Evolutionary conservation across 2,329 filamentous ascomycete species (phyloP), one percentile per base, ranked within the genome.

Genomic region (Tolypocladium guangdongense): DNA sequence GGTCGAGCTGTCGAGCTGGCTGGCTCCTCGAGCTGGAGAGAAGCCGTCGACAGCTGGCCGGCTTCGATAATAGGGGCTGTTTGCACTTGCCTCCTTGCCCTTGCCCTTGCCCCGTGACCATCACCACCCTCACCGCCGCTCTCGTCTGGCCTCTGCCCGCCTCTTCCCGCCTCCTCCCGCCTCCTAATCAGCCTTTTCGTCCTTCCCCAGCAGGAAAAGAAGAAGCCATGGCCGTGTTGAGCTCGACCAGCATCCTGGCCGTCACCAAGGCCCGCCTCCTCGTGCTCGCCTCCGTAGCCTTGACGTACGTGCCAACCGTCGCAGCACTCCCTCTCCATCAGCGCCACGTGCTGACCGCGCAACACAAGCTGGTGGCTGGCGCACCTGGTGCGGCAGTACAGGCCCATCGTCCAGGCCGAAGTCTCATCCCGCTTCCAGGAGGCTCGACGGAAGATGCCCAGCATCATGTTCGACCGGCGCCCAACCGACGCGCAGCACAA

Each of bases 331-430:
- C 11, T 35, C 10, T 33, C 32, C 20, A 10, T 10, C 22, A 5
- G 20, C n/a, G 18, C 11, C 12, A 18, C 5, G 36, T 22, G 32
- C 55, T 55, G 18, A 54, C 43, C 47, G 14, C 4, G 7, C 2
- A 12, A 10, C 11, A n/a, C 27, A 55, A 78, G 76, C 53, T 80
- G 76, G 76, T 71, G 69, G 61, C 59, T 76, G 49, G 75, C 75
- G 7, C 64, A 69, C 38, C 58, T 76, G 4, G 55, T 77, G 6
- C 73, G 74, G 8, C 63, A 63, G 41, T 77, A 76, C 63, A 68
- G 71, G 43, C 71, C 73, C 46, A 64, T 66, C n/a, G 69, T 77
- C 54, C 64, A 70, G 54, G 64, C 67, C 7, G 58, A 68, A 12
- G 63, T 74, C 56, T 66, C 64, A 39, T 63, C 67, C 33, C 62